phyloP scores from a whole-genome alignment of 176 grass and related monocot genomes.

The Hordeum vulgare region DNA sequence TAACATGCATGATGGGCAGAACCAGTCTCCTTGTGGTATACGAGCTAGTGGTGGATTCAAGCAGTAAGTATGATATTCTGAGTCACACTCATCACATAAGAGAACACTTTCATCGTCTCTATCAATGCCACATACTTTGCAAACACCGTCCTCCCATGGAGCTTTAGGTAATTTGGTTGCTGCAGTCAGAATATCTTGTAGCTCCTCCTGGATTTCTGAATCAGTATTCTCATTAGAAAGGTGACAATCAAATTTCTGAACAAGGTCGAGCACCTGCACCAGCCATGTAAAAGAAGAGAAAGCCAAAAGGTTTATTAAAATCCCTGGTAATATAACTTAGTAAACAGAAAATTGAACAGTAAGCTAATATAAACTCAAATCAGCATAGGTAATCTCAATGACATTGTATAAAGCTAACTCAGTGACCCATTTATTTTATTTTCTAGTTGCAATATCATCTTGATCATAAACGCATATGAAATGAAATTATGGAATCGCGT shows the following conservation, averaged over 20 bases:
- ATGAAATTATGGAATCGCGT: slow-evolving; percentile 4
- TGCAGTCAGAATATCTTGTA: slow-evolving; percentile 60
- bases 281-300: slow-evolving; percentile 19
- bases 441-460: neutral
- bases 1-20: slow-evolving; percentile 46
- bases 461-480: neutral
- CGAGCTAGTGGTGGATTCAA: slow-evolving; percentile 81
- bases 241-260: slow-evolving; percentile 58
- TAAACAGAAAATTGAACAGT: neutral
- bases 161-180: slow-evolving; percentile 68
- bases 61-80: slow-evolving; percentile 97
- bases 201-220: slow-evolving; percentile 36
- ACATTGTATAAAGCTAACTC: neutral
- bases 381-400: neutral
- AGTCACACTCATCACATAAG: slow-evolving; percentile 87
- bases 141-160: slow-evolving; percentile 96
- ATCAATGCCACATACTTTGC: slow-evolving; percentile 97
- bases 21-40: slow-evolving; percentile 94
- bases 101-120: slow-evolving; percentile 88
- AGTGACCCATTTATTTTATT: neutral
- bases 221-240: slow-evolving; percentile 25
- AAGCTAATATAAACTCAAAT: slow-evolving; percentile 15
- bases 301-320: slow-evolving; percentile 8
- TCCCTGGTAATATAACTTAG: neutral
- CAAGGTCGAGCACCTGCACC: slow-evolving; percentile 65